Percentiles rank a stretch among this genome's conserved stretches.
Conservation (phyloP, 768 basidiomycete species). For the Guyanaporus albipodus region DNA sequence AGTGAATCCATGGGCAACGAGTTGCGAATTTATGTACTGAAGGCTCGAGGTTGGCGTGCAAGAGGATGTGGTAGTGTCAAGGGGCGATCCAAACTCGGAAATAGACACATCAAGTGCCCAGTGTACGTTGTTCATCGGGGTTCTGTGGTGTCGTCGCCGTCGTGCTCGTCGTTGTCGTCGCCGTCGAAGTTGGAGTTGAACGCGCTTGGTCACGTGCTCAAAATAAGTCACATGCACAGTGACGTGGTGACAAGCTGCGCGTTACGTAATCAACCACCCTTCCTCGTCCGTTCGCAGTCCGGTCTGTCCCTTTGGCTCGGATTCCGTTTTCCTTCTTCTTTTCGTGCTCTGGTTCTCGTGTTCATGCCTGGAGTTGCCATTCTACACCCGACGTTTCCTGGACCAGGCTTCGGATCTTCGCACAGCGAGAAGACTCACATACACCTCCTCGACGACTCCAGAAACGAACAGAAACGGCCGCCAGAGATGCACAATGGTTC, state of each 20-base stretch:
- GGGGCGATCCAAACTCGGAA: slow-evolving; percentile 40
- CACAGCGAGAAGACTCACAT: slow-evolving; percentile 19
- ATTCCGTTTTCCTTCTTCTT: background rate
- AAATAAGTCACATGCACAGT: slow-evolving; percentile 7
- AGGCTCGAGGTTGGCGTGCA: slow-evolving; percentile 55
- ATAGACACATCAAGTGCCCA: slow-evolving; percentile 49
- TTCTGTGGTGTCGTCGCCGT: slow-evolving; percentile 21
- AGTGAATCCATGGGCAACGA: slow-evolving; percentile 77
- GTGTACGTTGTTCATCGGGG: slow-evolving; percentile 35
- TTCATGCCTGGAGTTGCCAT: slow-evolving; percentile 43
- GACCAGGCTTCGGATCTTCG: slow-evolving; percentile 30
- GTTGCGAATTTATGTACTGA: slow-evolving; percentile 78
- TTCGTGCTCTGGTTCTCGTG: slow-evolving; percentile 1
- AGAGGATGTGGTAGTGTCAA: slow-evolving; percentile 43
- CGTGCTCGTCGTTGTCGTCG: slow-evolving; percentile 7
- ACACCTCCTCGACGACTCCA: slow-evolving; percentile 11
- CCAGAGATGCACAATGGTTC: slow-evolving; percentile 42
- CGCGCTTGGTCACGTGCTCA: slow-evolving; percentile 29
- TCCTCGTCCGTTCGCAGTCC: slow-evolving; percentile 15
- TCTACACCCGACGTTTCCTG: slow-evolving; percentile 36
- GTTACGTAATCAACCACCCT: slow-evolving; percentile 23
- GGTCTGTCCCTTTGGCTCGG: slow-evolving; percentile 9
- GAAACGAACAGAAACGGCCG: slow-evolving; percentile 11
- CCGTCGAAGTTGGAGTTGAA: slow-evolving; percentile 17
- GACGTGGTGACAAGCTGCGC: no score